Evolutionary conservation across 441 rosid species (phyloP).

Genomic region (Bruguiera hainesii): DNA sequence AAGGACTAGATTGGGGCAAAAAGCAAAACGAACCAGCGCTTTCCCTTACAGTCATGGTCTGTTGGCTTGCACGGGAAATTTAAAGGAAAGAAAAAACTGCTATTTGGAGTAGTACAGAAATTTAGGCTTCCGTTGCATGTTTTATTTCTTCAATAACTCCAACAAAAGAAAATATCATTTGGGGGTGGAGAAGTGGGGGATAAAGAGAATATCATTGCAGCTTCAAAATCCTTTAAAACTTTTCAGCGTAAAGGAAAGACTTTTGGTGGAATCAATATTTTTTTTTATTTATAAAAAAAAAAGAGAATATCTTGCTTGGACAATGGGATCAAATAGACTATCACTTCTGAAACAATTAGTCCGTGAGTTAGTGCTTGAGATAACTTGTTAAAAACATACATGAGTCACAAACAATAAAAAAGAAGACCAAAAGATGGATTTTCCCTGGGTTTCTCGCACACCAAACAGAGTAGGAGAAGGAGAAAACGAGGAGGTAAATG

Average conservation of each 20-base stretch:
- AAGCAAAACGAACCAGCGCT: no score
- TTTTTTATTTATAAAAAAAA: neutral
- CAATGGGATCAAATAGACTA: no score
- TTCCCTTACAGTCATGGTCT: no score
- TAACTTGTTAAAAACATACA: no score
- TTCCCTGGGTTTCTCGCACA: neutral
- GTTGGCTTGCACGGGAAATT: no score
- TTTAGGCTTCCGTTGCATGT: neutral
- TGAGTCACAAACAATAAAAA: neutral
- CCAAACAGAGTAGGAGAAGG: neutral
- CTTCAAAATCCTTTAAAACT: neutral
- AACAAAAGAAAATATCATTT: neutral
- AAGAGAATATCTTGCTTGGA: neutral
- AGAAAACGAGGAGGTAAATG: conserved; percentile 9
- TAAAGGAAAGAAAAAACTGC: neutral
- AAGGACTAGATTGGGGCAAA: no score
- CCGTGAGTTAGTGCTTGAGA: no score
- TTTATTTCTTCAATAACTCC: neutral
- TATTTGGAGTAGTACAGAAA: neutral
- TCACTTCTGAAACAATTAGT: no score
- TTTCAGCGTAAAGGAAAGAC: neutral
- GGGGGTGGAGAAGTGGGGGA: neutral
- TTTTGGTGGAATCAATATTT: neutral
- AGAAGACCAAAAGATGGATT: neutral
- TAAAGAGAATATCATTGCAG: neutral